A percentile compares a stretch with the other conserved stretches of the same genome.
These are phyloP conservation scores for Mortierella sp. DNA, from an alignment of 371 early-diverging fungal genomes.

Conservation along the genomic window DNA sequence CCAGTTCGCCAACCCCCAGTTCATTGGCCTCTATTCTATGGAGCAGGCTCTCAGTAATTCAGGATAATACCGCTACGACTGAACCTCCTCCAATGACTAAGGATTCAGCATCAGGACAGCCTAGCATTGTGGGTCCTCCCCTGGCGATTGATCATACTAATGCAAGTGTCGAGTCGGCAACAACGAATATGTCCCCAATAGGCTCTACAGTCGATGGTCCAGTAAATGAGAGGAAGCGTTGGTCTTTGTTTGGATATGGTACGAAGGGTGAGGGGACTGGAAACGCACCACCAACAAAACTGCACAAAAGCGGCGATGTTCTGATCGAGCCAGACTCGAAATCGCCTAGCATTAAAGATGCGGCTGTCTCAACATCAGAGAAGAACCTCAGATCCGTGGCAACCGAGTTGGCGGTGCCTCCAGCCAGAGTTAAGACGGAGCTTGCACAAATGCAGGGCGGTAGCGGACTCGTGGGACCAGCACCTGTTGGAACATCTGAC, in stretches of 20 bases:
- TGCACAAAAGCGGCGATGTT: constrained; percentile 37
- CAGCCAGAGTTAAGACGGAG: constrained; percentile 13
- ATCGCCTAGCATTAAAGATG: constrained; percentile 20
- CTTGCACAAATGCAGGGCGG: constrained; percentile 16
- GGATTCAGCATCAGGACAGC: neutral
- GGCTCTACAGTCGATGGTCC: constrained; percentile 9
- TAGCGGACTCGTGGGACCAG: constrained; percentile 18
- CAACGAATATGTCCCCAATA: constrained; percentile 7
- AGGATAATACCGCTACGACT: constrained; percentile 12
- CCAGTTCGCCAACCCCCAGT: constrained; percentile 23
- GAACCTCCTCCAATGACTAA: neutral
- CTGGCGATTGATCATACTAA: neutral
- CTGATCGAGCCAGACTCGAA: constrained; percentile 35
- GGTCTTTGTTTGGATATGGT: constrained; percentile 47
- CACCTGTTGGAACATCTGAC: constrained; percentile 31
- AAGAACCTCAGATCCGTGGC: neutral
- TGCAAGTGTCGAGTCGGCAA: constrained; percentile 3
- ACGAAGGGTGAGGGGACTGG: constrained; percentile 13
- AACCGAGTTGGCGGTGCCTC: neutral
- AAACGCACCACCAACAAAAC: constrained; percentile 5
- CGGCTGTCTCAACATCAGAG: neutral
- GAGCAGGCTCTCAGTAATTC: constrained; percentile 23
- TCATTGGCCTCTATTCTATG: constrained; percentile 28
- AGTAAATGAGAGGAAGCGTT: constrained; percentile 28
- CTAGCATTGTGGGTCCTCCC: neutral